Conservation (phyloP, 169 alveolate species). For the Nephromyces sp. region DNA sequence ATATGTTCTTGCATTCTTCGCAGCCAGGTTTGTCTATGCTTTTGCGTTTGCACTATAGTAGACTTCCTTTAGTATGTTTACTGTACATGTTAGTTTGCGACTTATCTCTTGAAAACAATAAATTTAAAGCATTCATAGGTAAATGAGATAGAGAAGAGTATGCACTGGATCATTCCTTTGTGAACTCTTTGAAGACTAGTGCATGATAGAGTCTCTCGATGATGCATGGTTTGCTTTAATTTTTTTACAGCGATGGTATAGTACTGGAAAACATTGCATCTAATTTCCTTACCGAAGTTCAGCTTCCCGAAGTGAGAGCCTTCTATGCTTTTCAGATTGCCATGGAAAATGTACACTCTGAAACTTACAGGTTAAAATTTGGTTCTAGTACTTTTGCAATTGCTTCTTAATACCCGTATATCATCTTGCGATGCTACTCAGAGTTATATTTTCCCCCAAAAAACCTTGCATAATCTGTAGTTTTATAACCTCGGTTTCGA, state of each 20-base stretch:
- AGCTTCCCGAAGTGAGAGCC: slow-evolving; percentile 90
- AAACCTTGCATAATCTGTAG: not conserved
- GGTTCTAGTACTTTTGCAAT: not conserved
- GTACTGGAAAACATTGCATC: slow-evolving; percentile 93
- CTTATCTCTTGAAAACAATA: too few species aligned
- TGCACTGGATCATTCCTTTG: too few species aligned
- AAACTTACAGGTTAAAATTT: slow-evolving; percentile 79
- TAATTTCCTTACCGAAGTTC: slow-evolving; percentile 84
- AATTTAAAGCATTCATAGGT: too few species aligned
- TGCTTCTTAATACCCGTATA: too few species aligned
- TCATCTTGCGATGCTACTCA: too few species aligned
- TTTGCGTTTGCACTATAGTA: not conserved
- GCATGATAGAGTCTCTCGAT: too few species aligned
- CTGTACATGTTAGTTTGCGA: too few species aligned
- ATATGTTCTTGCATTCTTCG: slow-evolving; percentile 76
- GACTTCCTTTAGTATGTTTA: not conserved
- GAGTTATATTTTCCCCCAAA: too few species aligned
- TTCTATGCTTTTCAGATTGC: slow-evolving; percentile 95
- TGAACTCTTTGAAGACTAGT: too few species aligned
- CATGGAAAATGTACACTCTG: slow-evolving; percentile 96
- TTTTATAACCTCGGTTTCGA: not conserved
- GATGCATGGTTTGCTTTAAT: not conserved
- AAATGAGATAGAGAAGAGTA: too few species aligned
- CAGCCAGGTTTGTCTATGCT: slow-evolving; percentile 54
- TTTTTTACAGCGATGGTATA: slow-evolving; percentile 85